Evolutionary conservation across 2,329 filamentous ascomycete genomes (phyloP).

Genomic region (Aureobasidium sp.): DNA sequence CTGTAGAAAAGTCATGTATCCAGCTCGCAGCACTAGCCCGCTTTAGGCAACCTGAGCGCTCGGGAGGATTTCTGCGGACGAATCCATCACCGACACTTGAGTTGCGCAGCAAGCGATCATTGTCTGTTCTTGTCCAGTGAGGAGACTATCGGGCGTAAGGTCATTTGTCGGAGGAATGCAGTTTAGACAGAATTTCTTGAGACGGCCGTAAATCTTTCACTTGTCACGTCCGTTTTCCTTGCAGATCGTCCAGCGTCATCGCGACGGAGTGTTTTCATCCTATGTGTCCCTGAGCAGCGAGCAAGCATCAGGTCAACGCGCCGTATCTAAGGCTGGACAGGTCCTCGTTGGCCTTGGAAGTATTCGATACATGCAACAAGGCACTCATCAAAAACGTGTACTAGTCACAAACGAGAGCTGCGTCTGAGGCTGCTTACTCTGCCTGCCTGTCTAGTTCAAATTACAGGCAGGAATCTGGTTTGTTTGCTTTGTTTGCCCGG

Average conservation of each 20-base stretch:
- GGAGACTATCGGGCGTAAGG: not conserved
- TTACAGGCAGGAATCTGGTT: not conserved
- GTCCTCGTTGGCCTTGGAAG: too few species aligned
- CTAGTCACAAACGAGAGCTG: too few species aligned
- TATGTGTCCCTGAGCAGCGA: too few species aligned
- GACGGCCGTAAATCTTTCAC: not conserved
- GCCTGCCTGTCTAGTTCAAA: too few species aligned
- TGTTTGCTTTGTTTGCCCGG: not conserved
- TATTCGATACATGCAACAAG: too few species aligned
- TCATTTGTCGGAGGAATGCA: not conserved
- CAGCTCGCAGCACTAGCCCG: not conserved
- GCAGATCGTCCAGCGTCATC: too few species aligned
- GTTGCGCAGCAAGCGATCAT: not conserved
- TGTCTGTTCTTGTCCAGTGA: not conserved
- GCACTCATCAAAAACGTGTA: too few species aligned
- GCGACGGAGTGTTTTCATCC: too few species aligned
- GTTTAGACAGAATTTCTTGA: not conserved
- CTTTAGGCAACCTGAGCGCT: conserved; percentile 1
- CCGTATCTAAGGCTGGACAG: too few species aligned
- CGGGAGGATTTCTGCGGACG: too few species aligned
- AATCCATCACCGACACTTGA: not conserved
- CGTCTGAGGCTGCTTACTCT: too few species aligned
- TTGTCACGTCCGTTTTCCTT: not conserved
- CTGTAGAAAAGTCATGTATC: not conserved
- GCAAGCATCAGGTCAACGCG: too few species aligned